Base-by-base conservation (phyloP, 1,284 basidiomycete species). In the Stereum hirsutum region DNA sequence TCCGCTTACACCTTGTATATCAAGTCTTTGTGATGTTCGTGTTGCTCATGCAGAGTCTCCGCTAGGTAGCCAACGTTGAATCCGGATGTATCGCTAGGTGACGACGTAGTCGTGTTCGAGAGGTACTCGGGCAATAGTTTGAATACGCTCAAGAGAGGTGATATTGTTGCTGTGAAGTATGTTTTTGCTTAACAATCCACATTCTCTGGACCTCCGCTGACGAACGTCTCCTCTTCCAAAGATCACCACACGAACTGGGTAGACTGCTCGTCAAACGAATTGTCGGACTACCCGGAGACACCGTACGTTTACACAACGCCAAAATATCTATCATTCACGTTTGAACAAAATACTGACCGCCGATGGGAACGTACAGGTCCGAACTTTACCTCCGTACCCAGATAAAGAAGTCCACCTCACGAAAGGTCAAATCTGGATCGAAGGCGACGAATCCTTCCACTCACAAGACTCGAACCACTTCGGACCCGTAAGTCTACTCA, bases 391-490 rank as follows among this genome's bases (percentile, higher is more conserved):
- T n/a, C 83, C 84, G 2, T 81, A 79, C 53, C 75, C 78, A 2
- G 68, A 75, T n/a, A 45, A 63, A 10, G 65, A 75, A 47, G 70
- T 81, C 5, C 56, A 51, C 15, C 56, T 88, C 25, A 81, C 82
- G 2, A 49, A 60, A 48, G 83, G 82, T 1, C 74, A 84, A 49
- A 65, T 75, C 33, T 88, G 84, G 84, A 69, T 88, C 40, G 84
- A 87, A 72, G 81, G 81, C 5, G 81, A 85, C 48, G 78, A 81
- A 50, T 64, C 70, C 6, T 81, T 78, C 54, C 68, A 74, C 46
- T 82, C 78, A 8, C 68, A 78, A 46, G 84, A 87, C 54, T 86
- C 82, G 61, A 87, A 86, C 56, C 59, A 65, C 7, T 84, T 83
- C 54, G 84, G 84, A 21, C 78, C 84, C 2, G 83, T 86, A 53